Evolutionary conservation across 805 yeast genomes (phyloP).

Genomic region (Sungouiella thailandica): DNA sequence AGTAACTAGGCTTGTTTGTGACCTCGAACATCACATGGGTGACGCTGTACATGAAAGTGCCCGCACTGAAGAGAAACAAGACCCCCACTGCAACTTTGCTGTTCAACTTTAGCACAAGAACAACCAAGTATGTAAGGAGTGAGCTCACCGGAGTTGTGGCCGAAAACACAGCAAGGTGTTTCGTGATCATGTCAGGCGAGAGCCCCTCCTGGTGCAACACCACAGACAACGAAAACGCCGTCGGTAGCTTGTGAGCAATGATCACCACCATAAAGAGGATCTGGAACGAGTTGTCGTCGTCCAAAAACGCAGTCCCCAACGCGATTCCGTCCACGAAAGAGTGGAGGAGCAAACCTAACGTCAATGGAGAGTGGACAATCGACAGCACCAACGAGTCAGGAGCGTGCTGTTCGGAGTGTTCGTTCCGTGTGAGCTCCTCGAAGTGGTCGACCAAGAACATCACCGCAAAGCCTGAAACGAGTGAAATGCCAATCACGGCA

Average conservation of each 20-base stretch:
- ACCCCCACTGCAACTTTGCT: constrained; percentile 44
- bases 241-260: constrained; percentile 68
- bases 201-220: constrained; percentile 42
- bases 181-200: constrained; percentile 25
- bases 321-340: constrained; percentile 71
- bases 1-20: background rate
- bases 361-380: constrained; percentile 41
- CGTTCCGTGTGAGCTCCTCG: background rate
- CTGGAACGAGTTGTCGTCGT: constrained; percentile 33
- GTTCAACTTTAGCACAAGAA: constrained; percentile 24
- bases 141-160: constrained; percentile 61
- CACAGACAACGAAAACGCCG: constrained; percentile 62
- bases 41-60: constrained; percentile 69
- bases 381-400: constrained; percentile 8
- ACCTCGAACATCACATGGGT: constrained; percentile 52
- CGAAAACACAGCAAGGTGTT: constrained; percentile 52
- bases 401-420: background rate
- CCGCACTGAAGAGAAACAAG: constrained; percentile 62
- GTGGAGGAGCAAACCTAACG: constrained; percentile 62
- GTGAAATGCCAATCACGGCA: constrained; percentile 39
- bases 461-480: constrained; percentile 49
- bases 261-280: constrained; percentile 54
- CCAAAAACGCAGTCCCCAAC: constrained; percentile 53
- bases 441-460: constrained; percentile 48
- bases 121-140: constrained; percentile 40